phyloP scores from a whole-genome alignment of 2,329 filamentous ascomycete genomes.

The Alternaria gaisen region DNA sequence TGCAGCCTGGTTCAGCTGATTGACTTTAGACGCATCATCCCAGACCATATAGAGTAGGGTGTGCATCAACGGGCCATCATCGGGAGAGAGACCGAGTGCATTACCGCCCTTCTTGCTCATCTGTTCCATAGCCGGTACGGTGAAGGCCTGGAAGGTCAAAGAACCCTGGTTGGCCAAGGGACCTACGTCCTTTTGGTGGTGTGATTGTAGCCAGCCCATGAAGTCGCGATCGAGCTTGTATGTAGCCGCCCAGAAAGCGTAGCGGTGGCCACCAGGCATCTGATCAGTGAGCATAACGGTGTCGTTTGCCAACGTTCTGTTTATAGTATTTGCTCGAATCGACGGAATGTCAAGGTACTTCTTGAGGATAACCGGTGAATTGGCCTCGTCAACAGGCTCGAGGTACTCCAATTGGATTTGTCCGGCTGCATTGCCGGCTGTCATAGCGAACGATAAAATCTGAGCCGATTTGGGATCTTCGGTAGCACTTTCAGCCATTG shows the following conservation, averaged over 20 bases:
- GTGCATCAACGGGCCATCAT: conserved; percentile 28
- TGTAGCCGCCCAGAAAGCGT: conserved; percentile 36
- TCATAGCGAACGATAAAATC: conserved; percentile 34
- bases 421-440: conserved; percentile 24
- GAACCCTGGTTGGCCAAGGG: conserved; percentile 21
- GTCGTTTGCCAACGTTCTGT: conserved; percentile 29
- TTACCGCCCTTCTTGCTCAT: conserved; percentile 35
- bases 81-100: conserved; percentile 26
- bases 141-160: conserved; percentile 23
- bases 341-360: conserved; percentile 20
- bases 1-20: conserved; percentile 18
- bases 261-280: conserved; percentile 44
- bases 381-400: conserved; percentile 29
- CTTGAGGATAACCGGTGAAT: conserved; percentile 22
- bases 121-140: conserved; percentile 18
- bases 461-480: conserved; percentile 34
- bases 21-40: conserved; percentile 27
- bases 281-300: conserved; percentile 46
- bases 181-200: conserved; percentile 25
- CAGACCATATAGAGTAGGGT: conserved; percentile 30
- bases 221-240: conserved; percentile 33
- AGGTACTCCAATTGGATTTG: conserved; percentile 32
- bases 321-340: conserved; percentile 13
- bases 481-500: conserved; percentile 20
- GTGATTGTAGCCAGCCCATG: conserved; percentile 26